Evolutionary conservation across 495 filamentous ascomycete species (phyloP), one percentile per base, ranked within the genome.

Genomic region (Filosporella fistucella): DNA sequence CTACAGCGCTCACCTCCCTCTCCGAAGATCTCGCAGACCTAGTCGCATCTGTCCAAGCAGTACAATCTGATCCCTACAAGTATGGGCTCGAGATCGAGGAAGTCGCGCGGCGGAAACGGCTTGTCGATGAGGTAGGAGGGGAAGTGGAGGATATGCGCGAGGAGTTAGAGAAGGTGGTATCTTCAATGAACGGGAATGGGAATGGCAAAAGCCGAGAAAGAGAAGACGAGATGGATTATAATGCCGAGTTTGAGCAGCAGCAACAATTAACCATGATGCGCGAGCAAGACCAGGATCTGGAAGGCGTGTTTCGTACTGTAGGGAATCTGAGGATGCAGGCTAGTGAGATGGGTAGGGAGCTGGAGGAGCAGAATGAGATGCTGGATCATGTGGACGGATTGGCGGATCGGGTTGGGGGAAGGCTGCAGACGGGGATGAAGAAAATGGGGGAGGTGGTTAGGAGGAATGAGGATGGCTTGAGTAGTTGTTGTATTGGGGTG

Each of bases 231-330:
- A 79, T 78, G 2, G 82, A 83, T 57, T 87, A 91, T 62, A 85
- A 88, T 65, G 83, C 80, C n/a, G 83, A 81, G 42, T 91, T 93
- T 62, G 94, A 97, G 74, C 85, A 95, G 62, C 83, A 95, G 66
- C 77, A 93, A 57, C 93, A 98, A 68, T 51, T 82, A 58, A 80
- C 89, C 70, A 82, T 97, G 63, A 91, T 98, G 85, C 81, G 85
- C 58, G 91, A 95, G 65, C 93, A 97, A 69, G 94, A 98, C 62
- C 73, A 93, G 71, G 82, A 89, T 53, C 71, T 98, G 6, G 91
- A 96, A 64, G 86, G 86, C 3, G 94, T 98, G 33, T 95, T 88
- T 60, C 78, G 81, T 55, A 97, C 93, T 2, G 93, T 98, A 28
- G 91, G 89, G 0, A 96, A 88, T 59, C 61, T 98, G 58, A 70